Base-by-base conservation (phyloP, 306 rosid genomes). In the Quercus mongolica region DNA sequence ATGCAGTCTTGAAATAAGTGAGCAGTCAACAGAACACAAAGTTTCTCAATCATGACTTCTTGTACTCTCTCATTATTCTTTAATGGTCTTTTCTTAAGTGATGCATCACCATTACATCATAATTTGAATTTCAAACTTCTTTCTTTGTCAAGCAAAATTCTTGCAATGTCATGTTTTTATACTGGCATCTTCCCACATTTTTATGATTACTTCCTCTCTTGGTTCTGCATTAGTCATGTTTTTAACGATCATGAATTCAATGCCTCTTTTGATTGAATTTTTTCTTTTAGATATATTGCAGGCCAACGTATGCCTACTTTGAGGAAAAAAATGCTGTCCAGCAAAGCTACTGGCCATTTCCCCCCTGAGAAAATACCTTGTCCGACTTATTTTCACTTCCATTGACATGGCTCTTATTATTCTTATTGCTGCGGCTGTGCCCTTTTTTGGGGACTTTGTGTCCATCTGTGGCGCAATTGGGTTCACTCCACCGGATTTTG, bases 381-480 rank as follows among this genome's bases (percentile, higher is more conserved):
- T 71, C 78, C 71, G 89, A 19, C 84, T 89, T 26, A 68, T 30
- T 33, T 87, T 59, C 41, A 92, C 95, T 26, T 71, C 85, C 58
- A 31, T 84, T 20, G 86, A 85, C 76, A 88, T 85, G 88, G 83
- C 41, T 56, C 73, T 92, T 28, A 79, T 89, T 21, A 88, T 92
- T 77, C 84, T 85, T 20, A 74, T 89, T 74, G 90, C 95, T 30
- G 86, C 92, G 18, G 95, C 94, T 65, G 62, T 90, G 85, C 96
- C 92, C 18, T 89, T 91, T 74, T 89, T 92, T 58, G 92, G 92
- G 54, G 92, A 90, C 30, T 92, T 89, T 83, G 91, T 92, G 80
- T 80, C 96, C 67, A 90, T 88, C 4, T 90, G 96, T 15, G 93
- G 93, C 57, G 95, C 95, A 69, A 78, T 90, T 14, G 97, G 95